Percentiles rank a stretch among this genome's conserved stretches.
Evolutionary conservation across 495 filamentous ascomycete species (phyloP).

Genomic region (Penicillium pancosmium): DNA sequence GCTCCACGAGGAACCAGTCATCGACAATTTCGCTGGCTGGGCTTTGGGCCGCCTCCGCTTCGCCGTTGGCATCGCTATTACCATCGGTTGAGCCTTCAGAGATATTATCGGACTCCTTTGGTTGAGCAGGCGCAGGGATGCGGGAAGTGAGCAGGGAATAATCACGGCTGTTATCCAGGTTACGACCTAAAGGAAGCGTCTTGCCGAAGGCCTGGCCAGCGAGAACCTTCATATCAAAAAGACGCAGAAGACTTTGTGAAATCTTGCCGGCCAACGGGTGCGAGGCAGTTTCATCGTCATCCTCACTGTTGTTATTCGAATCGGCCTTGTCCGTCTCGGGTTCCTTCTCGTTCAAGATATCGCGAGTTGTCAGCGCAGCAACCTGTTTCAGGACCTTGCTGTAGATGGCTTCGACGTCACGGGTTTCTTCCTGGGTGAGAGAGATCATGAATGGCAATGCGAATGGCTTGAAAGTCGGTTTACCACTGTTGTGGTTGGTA

Average conservation of each 20-base stretch:
- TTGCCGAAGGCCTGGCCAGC: slow-evolving; percentile 39
- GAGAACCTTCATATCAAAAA: slow-evolving; percentile 73
- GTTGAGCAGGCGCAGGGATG: slow-evolving; percentile 8
- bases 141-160: slow-evolving; percentile 62
- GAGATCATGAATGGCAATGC: slow-evolving; percentile 62
- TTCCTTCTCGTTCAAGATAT: slow-evolving; percentile 55
- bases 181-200: slow-evolving; percentile 65
- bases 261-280: slow-evolving; percentile 50
- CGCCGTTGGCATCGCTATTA: slow-evolving; percentile 17
- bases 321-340: slow-evolving; percentile 23
- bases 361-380: slow-evolving; percentile 61
- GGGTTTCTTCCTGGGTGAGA: slow-evolving; percentile 62
- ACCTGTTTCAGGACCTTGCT: slow-evolving; percentile 61
- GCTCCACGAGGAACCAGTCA: slow-evolving; percentile 59
- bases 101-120: slow-evolving; percentile 11
- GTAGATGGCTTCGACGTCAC: slow-evolving; percentile 61
- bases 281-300: slow-evolving; percentile 63
- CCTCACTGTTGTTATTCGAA: slow-evolving; percentile 43
- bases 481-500: slow-evolving; percentile 30
- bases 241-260: slow-evolving; percentile 57
- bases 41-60: slow-evolving; percentile 20
- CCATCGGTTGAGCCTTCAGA: slow-evolving; percentile 18
- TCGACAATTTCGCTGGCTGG: slow-evolving; percentile 23
- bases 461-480: slow-evolving; percentile 47
- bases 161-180: slow-evolving; percentile 54